Percentiles rank a stretch among this genome's conserved stretches.
Conservation (phyloP, 192 early-diverging fungal species). For the Lobulomyces angularis region DNA sequence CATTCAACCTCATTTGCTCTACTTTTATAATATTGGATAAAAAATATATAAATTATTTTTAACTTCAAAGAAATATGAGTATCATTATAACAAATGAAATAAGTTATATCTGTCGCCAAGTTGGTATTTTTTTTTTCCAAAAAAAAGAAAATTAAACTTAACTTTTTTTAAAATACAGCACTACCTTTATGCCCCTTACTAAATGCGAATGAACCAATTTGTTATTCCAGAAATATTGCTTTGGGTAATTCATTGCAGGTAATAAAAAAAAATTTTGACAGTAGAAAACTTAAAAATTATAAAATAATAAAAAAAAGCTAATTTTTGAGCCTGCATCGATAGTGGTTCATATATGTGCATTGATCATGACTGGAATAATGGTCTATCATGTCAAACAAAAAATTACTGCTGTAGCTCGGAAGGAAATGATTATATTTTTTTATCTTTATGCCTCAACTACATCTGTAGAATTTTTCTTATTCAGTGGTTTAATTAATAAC, state of each 20-base stretch:
- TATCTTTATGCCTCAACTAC: conserved; percentile 83
- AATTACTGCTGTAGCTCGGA: conserved; percentile 97
- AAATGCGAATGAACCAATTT: conserved; percentile 58
- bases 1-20: conserved; percentile 18
- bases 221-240: conserved; percentile 94
- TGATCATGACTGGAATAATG: conserved; percentile 96
- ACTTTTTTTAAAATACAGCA: too few relatives aligned
- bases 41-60: neutral
- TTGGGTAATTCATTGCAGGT: conserved; percentile 60
- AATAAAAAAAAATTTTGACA: neutral
- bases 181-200: conserved; percentile 19
- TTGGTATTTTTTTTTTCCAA: conserved; percentile 43
- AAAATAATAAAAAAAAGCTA: neutral
- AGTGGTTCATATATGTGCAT: conserved; percentile 81
- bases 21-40: neutral
- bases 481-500: conserved; percentile 82
- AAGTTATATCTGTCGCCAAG: conserved; percentile 37
- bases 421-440: conserved; percentile 98
- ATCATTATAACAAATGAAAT: neutral
- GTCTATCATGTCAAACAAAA: conserved; percentile 95
- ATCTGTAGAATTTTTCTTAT: conserved; percentile 77
- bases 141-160: too few relatives aligned
- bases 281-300: neutral
- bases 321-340: conserved; percentile 71
- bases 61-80: neutral